Evolutionary conservation across 2,329 filamentous ascomycete species (phyloP).

Genomic region (Aspergillus sp.): DNA sequence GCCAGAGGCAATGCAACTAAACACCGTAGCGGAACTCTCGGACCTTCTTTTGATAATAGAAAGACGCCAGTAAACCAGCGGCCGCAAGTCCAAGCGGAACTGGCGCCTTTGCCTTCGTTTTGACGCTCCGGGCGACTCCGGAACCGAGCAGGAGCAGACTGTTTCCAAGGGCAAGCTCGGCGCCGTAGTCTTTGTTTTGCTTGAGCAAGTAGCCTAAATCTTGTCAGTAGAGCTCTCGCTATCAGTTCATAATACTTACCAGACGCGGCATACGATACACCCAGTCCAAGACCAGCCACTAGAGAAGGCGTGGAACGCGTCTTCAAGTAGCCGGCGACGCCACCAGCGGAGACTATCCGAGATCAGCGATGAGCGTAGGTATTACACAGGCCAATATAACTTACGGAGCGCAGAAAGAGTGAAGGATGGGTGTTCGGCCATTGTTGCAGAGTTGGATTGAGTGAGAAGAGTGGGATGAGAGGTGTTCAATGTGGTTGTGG

Average conservation of each 20-base stretch:
- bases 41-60: conserved; percentile 16
- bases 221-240: not conserved
- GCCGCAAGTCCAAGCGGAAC: conserved; percentile 17
- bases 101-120: conserved; percentile 15
- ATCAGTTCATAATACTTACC: not conserved
- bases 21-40: conserved; percentile 12
- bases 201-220: conserved; percentile 18
- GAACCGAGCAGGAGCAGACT: conserved; percentile 18
- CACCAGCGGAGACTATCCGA: conserved; percentile 16
- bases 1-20: not conserved
- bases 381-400: not conserved
- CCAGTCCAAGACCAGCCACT: conserved; percentile 19
- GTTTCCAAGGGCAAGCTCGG: conserved; percentile 21
- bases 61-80: conserved; percentile 7
- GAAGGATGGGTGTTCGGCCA: conserved; percentile 8
- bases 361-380: not conserved
- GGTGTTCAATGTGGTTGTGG: too few relatives aligned
- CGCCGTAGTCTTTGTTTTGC: conserved; percentile 22
- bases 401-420: conserved; percentile 9
- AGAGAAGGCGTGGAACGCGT: conserved; percentile 19
- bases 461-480: not conserved
- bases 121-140: conserved; percentile 13
- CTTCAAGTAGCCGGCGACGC: conserved; percentile 17
- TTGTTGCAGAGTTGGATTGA: not conserved
- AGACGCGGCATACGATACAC: conserved; percentile 17